These are phyloP conservation scores for Papilionanthe hybrid DNA, from an alignment of 116 monocot genomes.

Conservation along the genomic window DNA sequence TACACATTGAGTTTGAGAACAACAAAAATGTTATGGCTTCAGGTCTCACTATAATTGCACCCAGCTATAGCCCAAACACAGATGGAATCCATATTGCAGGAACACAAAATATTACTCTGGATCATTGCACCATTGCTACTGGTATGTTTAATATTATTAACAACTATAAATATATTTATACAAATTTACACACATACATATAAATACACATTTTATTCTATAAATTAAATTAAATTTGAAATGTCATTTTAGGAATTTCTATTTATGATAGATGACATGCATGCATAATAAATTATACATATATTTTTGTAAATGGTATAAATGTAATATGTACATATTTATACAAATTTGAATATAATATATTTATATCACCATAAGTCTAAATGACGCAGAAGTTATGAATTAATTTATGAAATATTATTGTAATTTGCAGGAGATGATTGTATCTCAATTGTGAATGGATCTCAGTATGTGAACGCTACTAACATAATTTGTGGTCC, in stretches of 20 bases:
- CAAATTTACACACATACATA: neutral
- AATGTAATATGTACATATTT: too few species aligned
- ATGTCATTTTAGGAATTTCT: too few species aligned
- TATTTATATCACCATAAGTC: too few species aligned
- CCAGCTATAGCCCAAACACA: constrained; percentile 74
- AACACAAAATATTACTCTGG: constrained; percentile 49
- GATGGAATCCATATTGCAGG: constrained; percentile 76
- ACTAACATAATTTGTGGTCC: constrained; percentile 66
- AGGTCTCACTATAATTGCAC: constrained; percentile 44
- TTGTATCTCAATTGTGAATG: constrained; percentile 77
- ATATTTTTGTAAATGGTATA: neutral
- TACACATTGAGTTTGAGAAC: constrained; percentile 55
- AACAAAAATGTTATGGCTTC: constrained; percentile 41
- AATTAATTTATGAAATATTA: too few species aligned
- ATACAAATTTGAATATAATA: too few species aligned
- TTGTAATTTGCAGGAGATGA: constrained; percentile 58
- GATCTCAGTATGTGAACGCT: constrained; percentile 41
- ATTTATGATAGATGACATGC: too few species aligned
- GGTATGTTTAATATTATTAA: constrained; percentile 23
- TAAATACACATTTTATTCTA: too few species aligned
- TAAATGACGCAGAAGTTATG: too few species aligned
- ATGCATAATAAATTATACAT: neutral
- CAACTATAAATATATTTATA: neutral
- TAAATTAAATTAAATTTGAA: too few species aligned
- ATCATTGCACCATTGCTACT: constrained; percentile 47